phyloP scores from a whole-genome alignment of 2,329 filamentous ascomycete species.

The Keithomyces neogunnii region DNA sequence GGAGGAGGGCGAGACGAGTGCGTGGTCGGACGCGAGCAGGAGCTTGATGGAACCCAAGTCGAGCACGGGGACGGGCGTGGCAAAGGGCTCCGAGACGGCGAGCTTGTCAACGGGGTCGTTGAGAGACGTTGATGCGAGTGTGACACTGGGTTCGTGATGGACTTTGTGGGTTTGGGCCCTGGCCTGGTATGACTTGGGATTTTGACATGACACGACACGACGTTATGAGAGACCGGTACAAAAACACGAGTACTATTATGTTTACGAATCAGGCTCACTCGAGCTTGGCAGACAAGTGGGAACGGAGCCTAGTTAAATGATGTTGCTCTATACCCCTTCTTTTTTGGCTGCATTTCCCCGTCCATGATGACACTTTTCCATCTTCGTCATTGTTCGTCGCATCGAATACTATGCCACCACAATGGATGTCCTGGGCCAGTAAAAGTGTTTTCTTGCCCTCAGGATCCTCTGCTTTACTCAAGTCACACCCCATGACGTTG shows the following conservation, averaged over 20 bases:
- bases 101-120: constrained; percentile 24
- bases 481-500: no score
- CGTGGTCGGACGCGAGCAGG: constrained; percentile 28
- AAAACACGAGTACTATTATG: no score
- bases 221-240: no score
- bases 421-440: no score
- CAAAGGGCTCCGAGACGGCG: constrained; percentile 29
- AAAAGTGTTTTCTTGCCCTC: no score
- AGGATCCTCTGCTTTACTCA: no score
- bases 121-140: constrained; percentile 8
- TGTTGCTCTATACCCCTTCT: background rate
- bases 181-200: background rate
- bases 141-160: background rate
- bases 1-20: constrained; percentile 14
- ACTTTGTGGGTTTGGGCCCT: background rate
- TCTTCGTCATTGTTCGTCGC: background rate
- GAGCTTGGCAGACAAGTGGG: no score
- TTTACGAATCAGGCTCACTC: no score
- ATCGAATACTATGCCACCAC: no score
- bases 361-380: background rate
- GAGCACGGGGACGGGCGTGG: constrained; percentile 23
- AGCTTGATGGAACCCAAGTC: constrained; percentile 29
- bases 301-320: background rate
- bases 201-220: background rate
- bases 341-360: background rate